Base-by-base conservation (phyloP, 2,329 filamentous ascomycete species). In the Neonectria neomacrospora region DNA sequence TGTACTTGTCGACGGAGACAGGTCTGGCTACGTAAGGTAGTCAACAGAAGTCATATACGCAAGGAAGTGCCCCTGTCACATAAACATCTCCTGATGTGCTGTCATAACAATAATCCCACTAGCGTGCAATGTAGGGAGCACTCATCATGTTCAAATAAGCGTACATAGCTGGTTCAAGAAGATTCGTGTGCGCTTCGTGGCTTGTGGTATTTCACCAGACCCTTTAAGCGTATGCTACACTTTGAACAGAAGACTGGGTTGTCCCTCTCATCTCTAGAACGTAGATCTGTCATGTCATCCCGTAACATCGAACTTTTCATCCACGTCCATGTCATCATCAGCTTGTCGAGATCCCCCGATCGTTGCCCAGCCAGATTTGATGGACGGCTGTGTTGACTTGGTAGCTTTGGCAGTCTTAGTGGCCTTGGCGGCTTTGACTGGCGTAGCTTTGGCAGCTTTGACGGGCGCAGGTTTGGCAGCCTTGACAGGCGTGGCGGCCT, bases 271-370 rank as follows among this genome's bases (percentile, higher is more conserved):
- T 22, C 45, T 37, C 23, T 18, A 41, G 32, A 42, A 39, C 53
- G 34, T n/a, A 45, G 8, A 23, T 68, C 58, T 69, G 61, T 61
- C 62, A 54, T 67, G 59, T 55, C 60, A 59, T 55, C 62, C 71
- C 22, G 74, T 74, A 59, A 79, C 70, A 22, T 79, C 76, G 65
- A 79, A 78, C 63, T 73, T 74, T 51, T 73, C 71, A 6, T 77
- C 76, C 54, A 75, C 50, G 42, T 79, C 77, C 72, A 76, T 71
- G 22, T 74, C 74, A 26, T 71, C 69, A 22, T 67, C 61, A n/a
- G 62, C 60, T 52, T 65, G 69, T 14, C 58, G 68, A 7, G 68
- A 64, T 11, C 67, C 72, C 45, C 73, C 65, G 51, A 77, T 59
- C 9, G 76, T 65, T 28, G 76, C 75, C 76, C 76, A 78, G 6